Evolutionary conservation across 306 rosid genomes (phyloP), one percentile per base, ranked within the genome.

Genomic region (Oxytropis ochrocephala): DNA sequence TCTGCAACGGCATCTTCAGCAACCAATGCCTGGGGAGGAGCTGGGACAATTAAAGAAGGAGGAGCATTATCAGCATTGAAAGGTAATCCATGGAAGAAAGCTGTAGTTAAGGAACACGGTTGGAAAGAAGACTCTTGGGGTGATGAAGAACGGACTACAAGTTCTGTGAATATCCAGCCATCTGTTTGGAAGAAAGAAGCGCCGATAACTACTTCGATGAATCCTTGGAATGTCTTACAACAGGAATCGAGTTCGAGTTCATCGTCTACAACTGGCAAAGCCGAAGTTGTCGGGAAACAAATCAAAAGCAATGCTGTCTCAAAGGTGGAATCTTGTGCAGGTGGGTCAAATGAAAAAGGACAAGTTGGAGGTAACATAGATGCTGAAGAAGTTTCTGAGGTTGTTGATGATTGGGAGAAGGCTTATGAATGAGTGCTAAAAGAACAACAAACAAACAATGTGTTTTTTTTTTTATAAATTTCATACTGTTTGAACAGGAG

Each of bases 371-470:
- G 58, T 42, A 73, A 49, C 36, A n/a, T 13, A 0, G 64, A 64
- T 55, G 77, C 46, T 64, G 41, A 75, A 30, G 89, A 88, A 36
- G 79, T 2, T 59, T 80, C 87, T 72, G 96, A 89, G 79, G 96
- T 79, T 71, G 93, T 78, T 11, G 96, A 92, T 70, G 96, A 88
- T 77, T 92, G 96, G 98, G 98, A 92, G 87, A 79, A 89, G 76
- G 96, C 96, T 70, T 89, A 68, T 74, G 93, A 88, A 56, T 84
- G 70, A 78, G 46, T 7, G 7, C 8, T 29, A 14, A 12, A 5
- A 62, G 35, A 41, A 51, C 36, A 42, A 50, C 24, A 14, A 55
- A 50, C 50, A 51, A 80, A 24, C 36, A 8, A 17, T 6, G 12
- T 6, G 6, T 5, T 27, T 46, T 10, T 13, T 11, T 32, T 41